Evolutionary conservation across 1,139 yeast species (phyloP).

Genomic region (Taphrina confusa): DNA sequence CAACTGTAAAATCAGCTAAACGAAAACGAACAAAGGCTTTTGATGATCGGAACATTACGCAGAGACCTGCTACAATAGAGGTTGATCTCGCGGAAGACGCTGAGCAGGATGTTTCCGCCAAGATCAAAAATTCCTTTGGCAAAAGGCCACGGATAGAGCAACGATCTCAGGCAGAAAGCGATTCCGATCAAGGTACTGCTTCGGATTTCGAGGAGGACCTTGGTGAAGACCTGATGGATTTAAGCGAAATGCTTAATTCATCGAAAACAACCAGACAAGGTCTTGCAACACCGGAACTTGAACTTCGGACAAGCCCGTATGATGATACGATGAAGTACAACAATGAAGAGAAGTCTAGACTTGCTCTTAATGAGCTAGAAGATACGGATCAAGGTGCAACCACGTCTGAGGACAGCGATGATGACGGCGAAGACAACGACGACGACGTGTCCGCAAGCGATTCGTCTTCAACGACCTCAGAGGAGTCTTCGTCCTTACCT

Average conservation of each 20-base stretch:
- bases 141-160: constrained; percentile 42
- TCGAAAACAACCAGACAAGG: not conserved
- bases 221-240: constrained; percentile 43
- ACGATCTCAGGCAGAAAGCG: constrained; percentile 40
- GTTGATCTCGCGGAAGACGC: constrained; percentile 46
- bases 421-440: not conserved
- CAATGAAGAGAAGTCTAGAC: not conserved
- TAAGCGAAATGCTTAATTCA: constrained; percentile 60
- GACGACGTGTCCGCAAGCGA: constrained; percentile 48
- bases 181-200: constrained; percentile 41
- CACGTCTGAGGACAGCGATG: not conserved
- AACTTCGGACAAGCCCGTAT: not conserved
- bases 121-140: constrained; percentile 49
- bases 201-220: constrained; percentile 27
- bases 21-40: not conserved
- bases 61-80: constrained; percentile 39
- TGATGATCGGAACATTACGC: not conserved
- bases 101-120: constrained; percentile 48
- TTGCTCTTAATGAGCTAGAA: not conserved
- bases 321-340: not conserved
- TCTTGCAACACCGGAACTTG: not conserved
- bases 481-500: constrained; percentile 34
- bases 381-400: not conserved
- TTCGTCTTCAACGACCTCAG: constrained; percentile 42
- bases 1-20: constrained; percentile 6